These are phyloP conservation scores for Phanerodontia chrysosporium DNA, from an alignment of 768 basidiomycete species.

Conservation along the genomic window DNA sequence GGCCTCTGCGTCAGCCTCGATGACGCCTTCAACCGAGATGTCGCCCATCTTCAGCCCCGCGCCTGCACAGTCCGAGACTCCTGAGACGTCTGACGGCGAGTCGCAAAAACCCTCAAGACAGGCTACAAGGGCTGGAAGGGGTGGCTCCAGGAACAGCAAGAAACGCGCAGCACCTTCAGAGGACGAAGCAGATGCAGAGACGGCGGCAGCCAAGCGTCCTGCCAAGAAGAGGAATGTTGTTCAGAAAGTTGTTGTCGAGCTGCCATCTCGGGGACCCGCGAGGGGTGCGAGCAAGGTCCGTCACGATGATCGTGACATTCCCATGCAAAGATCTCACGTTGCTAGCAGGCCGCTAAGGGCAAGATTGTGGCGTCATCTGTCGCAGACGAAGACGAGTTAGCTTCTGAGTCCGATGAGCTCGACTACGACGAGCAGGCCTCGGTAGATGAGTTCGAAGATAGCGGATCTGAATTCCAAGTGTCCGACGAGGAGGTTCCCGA, in stretches of 20 bases:
- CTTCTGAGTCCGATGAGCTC: constrained; percentile 32
- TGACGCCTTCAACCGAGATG: constrained; percentile 36
- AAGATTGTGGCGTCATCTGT: constrained; percentile 16
- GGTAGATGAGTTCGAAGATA: constrained; percentile 48
- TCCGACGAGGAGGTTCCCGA: constrained; percentile 26
- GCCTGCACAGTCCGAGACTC: constrained; percentile 40
- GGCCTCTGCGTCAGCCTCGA: constrained; percentile 28
- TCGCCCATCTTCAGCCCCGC: constrained; percentile 51
- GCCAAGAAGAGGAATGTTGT: constrained; percentile 34
- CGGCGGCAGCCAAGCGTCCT: background rate
- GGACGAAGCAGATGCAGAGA: background rate
- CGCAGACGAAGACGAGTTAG: constrained; percentile 25
- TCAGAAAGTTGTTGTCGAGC: constrained; percentile 17
- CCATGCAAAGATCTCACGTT: background rate
- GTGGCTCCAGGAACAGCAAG: background rate
- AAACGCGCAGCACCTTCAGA: constrained; percentile 13
- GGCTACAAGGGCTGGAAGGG: background rate
- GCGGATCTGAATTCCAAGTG: constrained; percentile 58
- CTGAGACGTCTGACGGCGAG: constrained; percentile 43
- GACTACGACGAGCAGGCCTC: constrained; percentile 34
- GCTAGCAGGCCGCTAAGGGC: background rate
- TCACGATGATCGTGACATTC: background rate
- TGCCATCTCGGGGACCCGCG: constrained; percentile 21
- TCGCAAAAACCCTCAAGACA: constrained; percentile 10
- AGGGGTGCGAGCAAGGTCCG: constrained; percentile 6